A percentile compares a stretch with the other conserved stretches of the same genome.
These are phyloP conservation scores for Stagonosporopsis tanaceti DNA, from an alignment of 2,329 filamentous ascomycete species.

Conservation along the genomic window DNA sequence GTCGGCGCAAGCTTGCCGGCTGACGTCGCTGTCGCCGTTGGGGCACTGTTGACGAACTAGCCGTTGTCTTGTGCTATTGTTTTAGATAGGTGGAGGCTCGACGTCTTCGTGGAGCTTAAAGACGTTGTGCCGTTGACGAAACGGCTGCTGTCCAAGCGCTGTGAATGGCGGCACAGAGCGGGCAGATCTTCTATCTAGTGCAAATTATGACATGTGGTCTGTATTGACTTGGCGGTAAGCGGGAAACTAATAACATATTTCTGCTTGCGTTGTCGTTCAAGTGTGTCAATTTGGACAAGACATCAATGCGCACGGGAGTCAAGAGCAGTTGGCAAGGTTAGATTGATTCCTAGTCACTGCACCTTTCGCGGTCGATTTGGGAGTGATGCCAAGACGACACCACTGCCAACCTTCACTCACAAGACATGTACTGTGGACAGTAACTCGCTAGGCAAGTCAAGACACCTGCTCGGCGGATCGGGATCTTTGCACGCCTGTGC, in stretches of 20 bases:
- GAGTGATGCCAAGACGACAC: not conserved
- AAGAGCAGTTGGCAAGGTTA: not conserved
- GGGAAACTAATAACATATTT: slow-evolving; percentile 6
- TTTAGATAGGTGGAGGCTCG: slow-evolving; percentile 16
- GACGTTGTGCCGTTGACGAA: slow-evolving; percentile 12
- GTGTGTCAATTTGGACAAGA: not conserved
- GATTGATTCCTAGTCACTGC: not conserved
- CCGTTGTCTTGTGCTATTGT: slow-evolving; percentile 16
- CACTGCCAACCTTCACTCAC: not conserved
- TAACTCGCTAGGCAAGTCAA: not conserved
- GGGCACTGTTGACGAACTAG: slow-evolving; percentile 7
- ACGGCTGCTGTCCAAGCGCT: slow-evolving; percentile 13
- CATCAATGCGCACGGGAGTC: not conserved
- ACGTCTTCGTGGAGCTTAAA: slow-evolving; percentile 11
- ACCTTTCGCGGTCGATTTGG: not conserved
- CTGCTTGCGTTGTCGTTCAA: slow-evolving; percentile 1
- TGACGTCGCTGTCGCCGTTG: not conserved
- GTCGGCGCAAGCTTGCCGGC: slow-evolving; percentile 2
- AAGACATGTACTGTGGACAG: not conserved
- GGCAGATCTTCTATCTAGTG: slow-evolving; percentile 13
- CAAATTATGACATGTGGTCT: slow-evolving; percentile 6
- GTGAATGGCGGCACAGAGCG: slow-evolving; percentile 15
- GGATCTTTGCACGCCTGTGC: not conserved
- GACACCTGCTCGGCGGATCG: not conserved
- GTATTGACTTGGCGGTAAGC: slow-evolving; percentile 7